Percentiles rank a stretch among this genome's conserved stretches.
These are phyloP conservation scores for Penicillium atrosanguineum DNA, from an alignment of 495 filamentous ascomycete species.

Conservation along the genomic window DNA sequence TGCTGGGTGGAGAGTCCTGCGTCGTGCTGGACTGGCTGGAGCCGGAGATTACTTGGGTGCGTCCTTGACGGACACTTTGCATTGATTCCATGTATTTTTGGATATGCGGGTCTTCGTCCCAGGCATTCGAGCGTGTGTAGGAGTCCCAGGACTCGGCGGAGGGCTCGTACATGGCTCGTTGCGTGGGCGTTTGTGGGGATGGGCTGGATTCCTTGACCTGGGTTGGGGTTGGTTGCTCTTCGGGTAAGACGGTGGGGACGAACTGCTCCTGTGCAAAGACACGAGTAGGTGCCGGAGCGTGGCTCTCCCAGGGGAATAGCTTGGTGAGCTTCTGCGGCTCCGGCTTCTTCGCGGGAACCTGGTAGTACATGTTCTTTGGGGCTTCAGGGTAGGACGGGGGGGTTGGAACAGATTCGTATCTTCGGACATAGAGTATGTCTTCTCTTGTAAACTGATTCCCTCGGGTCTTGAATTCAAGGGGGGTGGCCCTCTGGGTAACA, in stretches of 20 bases:
- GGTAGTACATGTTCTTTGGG: constrained; percentile 80
- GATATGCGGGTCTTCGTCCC: constrained; percentile 84
- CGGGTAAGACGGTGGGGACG: constrained; percentile 11
- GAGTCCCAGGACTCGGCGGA: constrained; percentile 58
- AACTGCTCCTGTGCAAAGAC: constrained; percentile 63
- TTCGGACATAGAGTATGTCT: constrained; percentile 73
- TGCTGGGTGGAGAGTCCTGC: constrained; percentile 3
- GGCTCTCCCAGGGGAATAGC: constrained; percentile 84
- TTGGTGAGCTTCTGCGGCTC: constrained; percentile 55
- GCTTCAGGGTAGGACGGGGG: constrained; percentile 76
- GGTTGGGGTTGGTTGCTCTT: neutral
- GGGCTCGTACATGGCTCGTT: constrained; percentile 30
- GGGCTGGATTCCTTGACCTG: neutral
- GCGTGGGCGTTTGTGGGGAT: constrained; percentile 1
- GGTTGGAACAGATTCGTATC: constrained; percentile 69
- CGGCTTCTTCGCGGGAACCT: constrained; percentile 63
- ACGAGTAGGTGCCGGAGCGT: constrained; percentile 63
- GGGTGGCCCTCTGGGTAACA: constrained; percentile 61
- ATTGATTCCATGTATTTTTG: constrained; percentile 72
- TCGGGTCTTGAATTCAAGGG: constrained; percentile 73
- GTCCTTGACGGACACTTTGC: constrained; percentile 59
- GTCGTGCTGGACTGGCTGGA: constrained; percentile 9
- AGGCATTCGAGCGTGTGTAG: constrained; percentile 73
- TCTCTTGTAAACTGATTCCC: constrained; percentile 69
- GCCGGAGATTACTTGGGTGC: constrained; percentile 53